Conservation (phyloP, 257 asterid species). For the Solanum stenotomum region DNA sequence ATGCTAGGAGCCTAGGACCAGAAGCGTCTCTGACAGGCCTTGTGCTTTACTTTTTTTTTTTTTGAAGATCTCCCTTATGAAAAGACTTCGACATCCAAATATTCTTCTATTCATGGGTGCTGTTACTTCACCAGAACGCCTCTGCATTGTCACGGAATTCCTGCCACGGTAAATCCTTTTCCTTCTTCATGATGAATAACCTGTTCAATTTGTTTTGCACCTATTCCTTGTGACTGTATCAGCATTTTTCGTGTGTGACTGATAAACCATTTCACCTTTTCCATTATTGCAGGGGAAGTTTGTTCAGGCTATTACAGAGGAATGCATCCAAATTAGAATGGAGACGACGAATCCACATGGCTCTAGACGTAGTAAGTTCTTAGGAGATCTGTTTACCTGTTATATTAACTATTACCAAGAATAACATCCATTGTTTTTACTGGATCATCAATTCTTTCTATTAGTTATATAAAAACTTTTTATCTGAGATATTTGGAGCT, state of each 20-base stretch:
- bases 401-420: neutral
- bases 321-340: conserved; percentile 64
- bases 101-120: conserved; percentile 97
- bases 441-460: neutral
- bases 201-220: neutral
- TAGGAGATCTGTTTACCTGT: neutral
- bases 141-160: conserved; percentile 94
- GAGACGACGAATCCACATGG: conserved; percentile 86
- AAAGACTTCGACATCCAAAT: conserved; percentile 91
- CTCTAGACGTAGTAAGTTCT: conserved; percentile 81
- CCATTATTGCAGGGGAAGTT: conserved; percentile 71
- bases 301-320: conserved; percentile 73
- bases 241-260: neutral
- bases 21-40: neutral
- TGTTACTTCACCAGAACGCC: conserved; percentile 83
- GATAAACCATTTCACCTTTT: neutral
- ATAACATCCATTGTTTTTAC: neutral
- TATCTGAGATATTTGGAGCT: neutral
- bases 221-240: neutral
- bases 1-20: neutral
- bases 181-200: neutral
- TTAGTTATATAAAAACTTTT: neutral
- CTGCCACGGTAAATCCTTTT: conserved; percentile 75
- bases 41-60: neutral
- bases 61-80: conserved; percentile 88